Conservation (phyloP, 371 early-diverging fungal genomes). For the Phascolomyces articulosus region DNA sequence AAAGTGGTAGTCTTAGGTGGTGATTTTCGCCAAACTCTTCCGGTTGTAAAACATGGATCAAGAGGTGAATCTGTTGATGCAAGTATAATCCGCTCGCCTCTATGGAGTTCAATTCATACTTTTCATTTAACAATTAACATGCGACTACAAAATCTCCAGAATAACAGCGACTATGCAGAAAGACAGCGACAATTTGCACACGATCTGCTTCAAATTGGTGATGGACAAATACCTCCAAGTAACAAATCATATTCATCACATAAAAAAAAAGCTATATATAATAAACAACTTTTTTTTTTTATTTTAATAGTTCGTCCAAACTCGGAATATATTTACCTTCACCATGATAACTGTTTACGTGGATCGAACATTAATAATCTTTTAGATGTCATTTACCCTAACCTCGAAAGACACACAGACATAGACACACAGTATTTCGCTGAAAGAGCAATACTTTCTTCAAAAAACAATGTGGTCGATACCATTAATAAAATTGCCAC, state of each 20-base stretch:
- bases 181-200: neutral
- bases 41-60: conserved; percentile 1
- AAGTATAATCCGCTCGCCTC: neutral
- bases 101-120: neutral
- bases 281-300: neutral
- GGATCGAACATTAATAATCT: no score
- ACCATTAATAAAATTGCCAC: neutral
- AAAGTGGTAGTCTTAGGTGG: conserved; percentile 24
- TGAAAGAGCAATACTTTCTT: neutral
- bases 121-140: conserved; percentile 15
- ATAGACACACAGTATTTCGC: neutral
- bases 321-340: no score
- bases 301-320: no score
- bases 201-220: neutral
- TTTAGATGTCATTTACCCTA: neutral
- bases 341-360: no score
- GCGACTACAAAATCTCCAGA: conserved; percentile 11
- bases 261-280: neutral
- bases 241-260: neutral
- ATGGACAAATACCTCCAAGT: neutral
- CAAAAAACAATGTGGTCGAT: neutral
- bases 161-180: neutral
- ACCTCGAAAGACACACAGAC: neutral
- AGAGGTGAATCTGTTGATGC: neutral
- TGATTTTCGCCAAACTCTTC: conserved; percentile 10